Conservation (phyloP, 495 filamentous ascomycete species). For the Ascobolus immersus region DNA sequence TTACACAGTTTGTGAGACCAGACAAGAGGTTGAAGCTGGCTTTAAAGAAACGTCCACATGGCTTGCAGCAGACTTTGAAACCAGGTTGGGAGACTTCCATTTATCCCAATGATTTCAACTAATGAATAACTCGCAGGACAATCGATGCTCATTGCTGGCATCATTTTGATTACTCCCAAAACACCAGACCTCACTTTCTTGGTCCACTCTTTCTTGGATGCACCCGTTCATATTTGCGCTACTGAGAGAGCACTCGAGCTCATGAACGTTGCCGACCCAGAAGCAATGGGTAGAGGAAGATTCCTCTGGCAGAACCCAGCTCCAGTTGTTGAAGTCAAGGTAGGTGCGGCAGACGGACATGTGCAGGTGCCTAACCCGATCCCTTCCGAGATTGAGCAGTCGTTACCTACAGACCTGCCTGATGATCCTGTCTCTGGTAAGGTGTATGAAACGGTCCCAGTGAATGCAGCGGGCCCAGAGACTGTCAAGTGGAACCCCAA, state of each 20-base stretch:
- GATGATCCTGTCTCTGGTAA: no score
- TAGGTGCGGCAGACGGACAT: neutral
- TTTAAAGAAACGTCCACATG: constrained; percentile 44
- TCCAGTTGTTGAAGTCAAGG: neutral
- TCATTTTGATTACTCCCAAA: constrained; percentile 65
- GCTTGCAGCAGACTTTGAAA: constrained; percentile 43
- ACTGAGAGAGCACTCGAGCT: constrained; percentile 46
- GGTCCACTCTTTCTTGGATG: constrained; percentile 51
- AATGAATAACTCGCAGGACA: constrained; percentile 22
- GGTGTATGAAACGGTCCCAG: neutral
- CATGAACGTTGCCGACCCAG: constrained; percentile 7
- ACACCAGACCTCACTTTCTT: constrained; percentile 36
- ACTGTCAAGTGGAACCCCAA: neutral
- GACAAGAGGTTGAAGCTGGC: constrained; percentile 38
- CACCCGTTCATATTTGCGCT: constrained; percentile 44
- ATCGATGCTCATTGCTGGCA: constrained; percentile 63
- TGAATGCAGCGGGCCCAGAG: neutral
- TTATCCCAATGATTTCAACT: neutral
- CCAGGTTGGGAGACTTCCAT: constrained; percentile 17
- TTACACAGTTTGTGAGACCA: constrained; percentile 40
- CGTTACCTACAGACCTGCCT: neutral
- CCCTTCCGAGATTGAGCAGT: neutral
- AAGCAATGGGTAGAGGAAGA: neutral
- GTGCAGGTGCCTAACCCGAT: no score
- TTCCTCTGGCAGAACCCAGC: constrained; percentile 3